A percentile compares a stretch with the other conserved stretches of the same genome.
phyloP scores from a whole-genome alignment of 2,329 filamentous ascomycete genomes.

The Aureobasidium uvarum region DNA sequence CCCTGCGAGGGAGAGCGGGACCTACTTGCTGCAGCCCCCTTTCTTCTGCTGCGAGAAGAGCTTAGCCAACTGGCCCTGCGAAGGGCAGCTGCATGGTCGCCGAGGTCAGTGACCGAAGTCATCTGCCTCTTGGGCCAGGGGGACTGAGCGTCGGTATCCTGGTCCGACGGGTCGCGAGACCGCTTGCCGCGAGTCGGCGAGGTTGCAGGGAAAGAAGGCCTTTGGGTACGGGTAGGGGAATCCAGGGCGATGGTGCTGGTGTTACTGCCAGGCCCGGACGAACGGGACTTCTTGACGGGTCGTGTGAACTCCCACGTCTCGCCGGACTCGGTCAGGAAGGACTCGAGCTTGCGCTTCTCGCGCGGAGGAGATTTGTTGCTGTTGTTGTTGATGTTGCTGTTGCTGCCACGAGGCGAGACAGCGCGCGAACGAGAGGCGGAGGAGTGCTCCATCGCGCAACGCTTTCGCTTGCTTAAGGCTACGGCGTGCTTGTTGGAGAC shows the following conservation, averaged over 20 bases:
- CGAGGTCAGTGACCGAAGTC: slow-evolving; percentile 17
- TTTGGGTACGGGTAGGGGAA: slow-evolving; percentile 15
- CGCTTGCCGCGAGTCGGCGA: slow-evolving; percentile 10
- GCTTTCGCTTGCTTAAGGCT: slow-evolving; percentile 25
- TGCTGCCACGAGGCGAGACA: slow-evolving; percentile 16
- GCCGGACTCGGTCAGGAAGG: slow-evolving; percentile 12
- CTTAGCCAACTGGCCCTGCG: slow-evolving; percentile 16
- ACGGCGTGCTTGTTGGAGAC: slow-evolving; percentile 14
- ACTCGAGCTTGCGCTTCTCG: slow-evolving; percentile 20
- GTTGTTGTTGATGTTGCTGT: slow-evolving; percentile 18
- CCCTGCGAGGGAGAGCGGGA: slow-evolving; percentile 6
- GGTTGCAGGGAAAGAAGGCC: slow-evolving; percentile 3
- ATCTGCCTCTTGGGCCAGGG: slow-evolving; percentile 21
- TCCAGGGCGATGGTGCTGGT: slow-evolving; percentile 10
- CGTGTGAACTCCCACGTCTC: slow-evolving; percentile 17
- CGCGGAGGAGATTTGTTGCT: slow-evolving; percentile 1
- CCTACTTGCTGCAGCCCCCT: slow-evolving; percentile 19
- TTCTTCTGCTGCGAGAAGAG: not conserved
- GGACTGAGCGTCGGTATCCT: slow-evolving; percentile 11
- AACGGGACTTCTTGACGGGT: slow-evolving; percentile 22
- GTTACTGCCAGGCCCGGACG: slow-evolving; percentile 9
- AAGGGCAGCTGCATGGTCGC: slow-evolving; percentile 17
- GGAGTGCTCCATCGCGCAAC: slow-evolving; percentile 21
- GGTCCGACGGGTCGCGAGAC: slow-evolving; percentile 22
- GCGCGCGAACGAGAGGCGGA: slow-evolving; percentile 5